These are phyloP conservation scores for Coemansia sp. DNA, from an alignment of 192 early-diverging fungal genomes.

Conservation along the genomic window DNA sequence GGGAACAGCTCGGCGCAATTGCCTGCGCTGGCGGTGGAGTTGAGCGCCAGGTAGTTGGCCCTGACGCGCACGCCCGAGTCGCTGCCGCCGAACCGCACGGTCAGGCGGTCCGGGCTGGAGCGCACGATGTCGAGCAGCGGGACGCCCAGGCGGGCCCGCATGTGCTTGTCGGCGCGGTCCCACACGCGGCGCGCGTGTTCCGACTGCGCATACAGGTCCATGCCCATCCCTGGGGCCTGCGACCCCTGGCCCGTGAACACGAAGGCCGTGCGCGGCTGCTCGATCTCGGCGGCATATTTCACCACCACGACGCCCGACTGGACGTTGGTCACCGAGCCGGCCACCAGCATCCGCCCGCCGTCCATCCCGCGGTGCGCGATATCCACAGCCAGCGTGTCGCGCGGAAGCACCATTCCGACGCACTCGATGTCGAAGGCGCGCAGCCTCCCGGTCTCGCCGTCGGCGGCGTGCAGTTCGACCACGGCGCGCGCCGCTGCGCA, in stretches of 20 bases:
- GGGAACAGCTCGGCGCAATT: slow-evolving; percentile 4
- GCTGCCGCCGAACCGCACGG: slow-evolving; percentile 73
- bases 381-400: slow-evolving; percentile 79
- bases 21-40: slow-evolving; percentile 25
- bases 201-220: slow-evolving; percentile 85
- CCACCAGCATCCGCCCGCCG: slow-evolving; percentile 85
- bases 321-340: slow-evolving; percentile 80
- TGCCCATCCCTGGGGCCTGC: slow-evolving; percentile 94
- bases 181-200: slow-evolving; percentile 80
- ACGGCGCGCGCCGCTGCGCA: slow-evolving; percentile 86
- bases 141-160: slow-evolving; percentile 79
- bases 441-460: slow-evolving; percentile 84
- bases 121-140: slow-evolving; percentile 90
- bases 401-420: slow-evolving; percentile 89
- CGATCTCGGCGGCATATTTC: slow-evolving; percentile 81
- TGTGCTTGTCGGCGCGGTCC: slow-evolving; percentile 88
- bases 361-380: slow-evolving; percentile 93
- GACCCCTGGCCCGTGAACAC: slow-evolving; percentile 98
- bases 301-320: slow-evolving; percentile 57
- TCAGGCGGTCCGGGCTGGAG: slow-evolving; percentile 40
- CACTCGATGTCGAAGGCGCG: slow-evolving; percentile 78
- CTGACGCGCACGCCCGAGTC: slow-evolving; percentile 38
- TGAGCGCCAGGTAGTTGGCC: neutral
- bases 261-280: slow-evolving; percentile 86
- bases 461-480: slow-evolving; percentile 86